A percentile compares a stretch with the other conserved stretches of the same genome.
phyloP scores from a whole-genome alignment of 2,329 filamentous ascomycete species.

The Calonectria multiphialidica region DNA sequence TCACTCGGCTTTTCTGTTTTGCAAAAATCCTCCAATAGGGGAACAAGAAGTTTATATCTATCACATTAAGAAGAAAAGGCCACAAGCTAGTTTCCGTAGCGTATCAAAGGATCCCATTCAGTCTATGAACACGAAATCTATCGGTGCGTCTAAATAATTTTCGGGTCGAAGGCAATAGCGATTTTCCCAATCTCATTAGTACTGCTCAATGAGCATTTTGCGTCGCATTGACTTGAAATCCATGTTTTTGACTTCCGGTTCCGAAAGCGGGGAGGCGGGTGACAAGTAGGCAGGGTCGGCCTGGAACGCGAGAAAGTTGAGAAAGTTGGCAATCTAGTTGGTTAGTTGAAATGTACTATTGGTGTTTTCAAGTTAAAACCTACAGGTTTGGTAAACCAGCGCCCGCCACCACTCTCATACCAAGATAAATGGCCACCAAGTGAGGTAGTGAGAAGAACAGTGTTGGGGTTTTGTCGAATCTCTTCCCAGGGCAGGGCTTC shows the following conservation, averaged over 20 bases:
- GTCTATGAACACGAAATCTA: neutral
- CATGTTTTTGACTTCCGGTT: slow-evolving; percentile 51
- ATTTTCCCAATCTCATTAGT: slow-evolving; percentile 2
- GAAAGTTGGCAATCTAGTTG: slow-evolving; percentile 55
- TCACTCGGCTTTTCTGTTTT: too few species aligned
- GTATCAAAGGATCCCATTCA: too few species aligned
- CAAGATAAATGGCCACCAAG: slow-evolving; percentile 93
- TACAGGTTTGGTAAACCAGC: slow-evolving; percentile 89
- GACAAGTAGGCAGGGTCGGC: slow-evolving; percentile 71
- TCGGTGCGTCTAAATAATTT: neutral
- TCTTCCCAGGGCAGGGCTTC: slow-evolving; percentile 87
- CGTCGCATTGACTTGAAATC: slow-evolving; percentile 77
- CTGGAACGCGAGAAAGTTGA: slow-evolving; percentile 66
- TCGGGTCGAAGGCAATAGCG: neutral
- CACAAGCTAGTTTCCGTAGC: too few species aligned
- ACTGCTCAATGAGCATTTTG: slow-evolving; percentile 57
- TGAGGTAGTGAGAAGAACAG: slow-evolving; percentile 86
- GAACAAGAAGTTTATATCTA: too few species aligned
- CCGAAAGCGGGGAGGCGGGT: slow-evolving; percentile 49
- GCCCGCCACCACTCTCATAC: slow-evolving; percentile 85
- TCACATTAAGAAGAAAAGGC: too few species aligned
- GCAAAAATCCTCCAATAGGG: too few species aligned
- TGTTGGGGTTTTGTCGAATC: slow-evolving; percentile 86
- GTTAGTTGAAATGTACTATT: neutral
- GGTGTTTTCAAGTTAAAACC: neutral